Evolutionary conservation across 2,329 filamentous ascomycete species (phyloP), one percentile per base, ranked within the genome.

Genomic region (Fusarium multiceps): DNA sequence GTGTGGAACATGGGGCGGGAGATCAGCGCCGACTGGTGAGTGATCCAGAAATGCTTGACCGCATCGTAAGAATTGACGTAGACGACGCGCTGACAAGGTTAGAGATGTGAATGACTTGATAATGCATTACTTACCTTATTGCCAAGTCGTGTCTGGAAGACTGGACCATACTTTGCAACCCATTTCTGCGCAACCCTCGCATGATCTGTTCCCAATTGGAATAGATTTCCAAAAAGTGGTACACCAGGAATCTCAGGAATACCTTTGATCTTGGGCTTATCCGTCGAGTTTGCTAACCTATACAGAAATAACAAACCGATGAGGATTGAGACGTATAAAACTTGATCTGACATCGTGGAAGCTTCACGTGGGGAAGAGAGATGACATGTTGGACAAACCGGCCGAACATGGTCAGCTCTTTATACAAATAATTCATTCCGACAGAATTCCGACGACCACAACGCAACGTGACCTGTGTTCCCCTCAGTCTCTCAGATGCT

Each of bases 31-130:
- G 92, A 92, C 74, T 94, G 92, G 73, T 95, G 90, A 12, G 89
- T 91, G 77, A 94, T 91, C 90, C 92, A 94, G 23, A 95, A 83
- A 69, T 90, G 84, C 57, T 87, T 89, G 34, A 94, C 91, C 0
- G 90, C 87, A 21, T 93, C 90, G 74, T 93, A 94, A 2, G 88
- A 90, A 73, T 95, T 95, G 67, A 91, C 92, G 74, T 93, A 93
- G 32, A 95, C 84, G 64, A 94, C 90, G 62, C 91, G 86, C 79
- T 85, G 84, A 60, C 4, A 47, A 21, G 6, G 20, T 65, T 13
- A 65, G 46, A 23, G 2, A 13, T 6, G 18, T 2, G 4, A 13
- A 37, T 6, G 21, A 12, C 18, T 18, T 16, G 2, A 20, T 16
- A 3, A 9, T 6, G 20, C 4, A 13, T n/a, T 7, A 69, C 71